Conservation (phyloP, 495 filamentous ascomycete genomes). For the Tetracladium setigerum region DNA sequence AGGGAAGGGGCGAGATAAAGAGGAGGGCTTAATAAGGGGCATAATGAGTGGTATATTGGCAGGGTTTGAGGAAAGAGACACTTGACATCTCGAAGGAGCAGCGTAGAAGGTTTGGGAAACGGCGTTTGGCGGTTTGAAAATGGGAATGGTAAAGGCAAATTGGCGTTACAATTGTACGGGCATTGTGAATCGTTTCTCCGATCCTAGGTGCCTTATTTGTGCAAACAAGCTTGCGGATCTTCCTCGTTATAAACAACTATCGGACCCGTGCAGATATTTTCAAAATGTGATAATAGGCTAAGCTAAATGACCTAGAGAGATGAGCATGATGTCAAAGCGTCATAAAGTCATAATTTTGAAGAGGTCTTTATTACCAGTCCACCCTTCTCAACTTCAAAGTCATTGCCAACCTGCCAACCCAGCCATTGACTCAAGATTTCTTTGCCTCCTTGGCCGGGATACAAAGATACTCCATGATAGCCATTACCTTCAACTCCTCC, state of each 20-base stretch:
- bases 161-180: too few relatives aligned
- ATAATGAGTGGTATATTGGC: not conserved
- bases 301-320: too few relatives aligned
- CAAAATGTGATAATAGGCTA: too few relatives aligned
- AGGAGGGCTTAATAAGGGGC: not conserved
- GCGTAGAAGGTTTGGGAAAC: conserved; percentile 1
- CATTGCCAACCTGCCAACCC: conserved; percentile 63
- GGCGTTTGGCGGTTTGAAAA: not conserved
- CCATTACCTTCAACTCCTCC: conserved; percentile 46
- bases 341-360: conserved; percentile 18
- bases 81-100: not conserved
- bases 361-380: conserved; percentile 41
- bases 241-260: too few relatives aligned
- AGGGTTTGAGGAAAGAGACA: not conserved
- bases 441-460: conserved; percentile 63
- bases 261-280: too few relatives aligned
- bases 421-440: conserved; percentile 66
- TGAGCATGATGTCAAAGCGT: too few relatives aligned
- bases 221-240: too few relatives aligned
- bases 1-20: not conserved
- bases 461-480: conserved; percentile 53
- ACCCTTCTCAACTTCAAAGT: conserved; percentile 59
- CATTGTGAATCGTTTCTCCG: too few relatives aligned
- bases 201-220: too few relatives aligned
- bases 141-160: too few relatives aligned